Conservation (phyloP, 257 asterid genomes). For the Ilex asprella region DNA sequence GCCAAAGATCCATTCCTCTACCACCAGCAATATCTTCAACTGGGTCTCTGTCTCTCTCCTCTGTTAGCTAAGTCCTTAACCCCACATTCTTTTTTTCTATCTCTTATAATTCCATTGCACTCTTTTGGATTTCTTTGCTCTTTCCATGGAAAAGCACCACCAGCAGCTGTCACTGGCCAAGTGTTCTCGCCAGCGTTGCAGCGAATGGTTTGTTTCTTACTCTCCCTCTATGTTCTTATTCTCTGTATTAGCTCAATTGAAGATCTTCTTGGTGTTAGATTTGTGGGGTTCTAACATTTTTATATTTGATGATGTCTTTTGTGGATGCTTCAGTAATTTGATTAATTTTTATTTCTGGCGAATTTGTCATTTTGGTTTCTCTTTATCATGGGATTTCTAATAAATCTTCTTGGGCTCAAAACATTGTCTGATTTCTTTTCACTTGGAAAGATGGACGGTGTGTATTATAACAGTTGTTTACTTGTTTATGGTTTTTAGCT, state of each 20-base stretch:
- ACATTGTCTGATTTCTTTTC: not conserved
- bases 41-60: conserved; percentile 32
- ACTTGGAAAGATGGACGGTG: not conserved
- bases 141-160: conserved; percentile 32
- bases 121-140: conserved; percentile 14
- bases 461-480: no score
- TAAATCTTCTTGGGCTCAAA: not conserved
- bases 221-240: not conserved
- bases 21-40: conserved; percentile 31
- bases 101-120: conserved; percentile 23
- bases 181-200: conserved; percentile 54
- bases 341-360: conserved; percentile 1
- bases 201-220: conserved; percentile 59
- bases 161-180: conserved; percentile 52
- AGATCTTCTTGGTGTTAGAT: not conserved
- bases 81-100: conserved; percentile 29
- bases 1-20: conserved; percentile 29
- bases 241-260: not conserved
- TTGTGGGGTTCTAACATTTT: not conserved
- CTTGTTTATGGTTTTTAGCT: no score
- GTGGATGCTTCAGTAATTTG: not conserved
- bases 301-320: not conserved
- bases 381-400: not conserved
- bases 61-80: conserved; percentile 19
- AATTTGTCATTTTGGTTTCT: not conserved